Conservation (phyloP, 495 filamentous ascomycete genomes). For the Aspergillus indologenus region DNA sequence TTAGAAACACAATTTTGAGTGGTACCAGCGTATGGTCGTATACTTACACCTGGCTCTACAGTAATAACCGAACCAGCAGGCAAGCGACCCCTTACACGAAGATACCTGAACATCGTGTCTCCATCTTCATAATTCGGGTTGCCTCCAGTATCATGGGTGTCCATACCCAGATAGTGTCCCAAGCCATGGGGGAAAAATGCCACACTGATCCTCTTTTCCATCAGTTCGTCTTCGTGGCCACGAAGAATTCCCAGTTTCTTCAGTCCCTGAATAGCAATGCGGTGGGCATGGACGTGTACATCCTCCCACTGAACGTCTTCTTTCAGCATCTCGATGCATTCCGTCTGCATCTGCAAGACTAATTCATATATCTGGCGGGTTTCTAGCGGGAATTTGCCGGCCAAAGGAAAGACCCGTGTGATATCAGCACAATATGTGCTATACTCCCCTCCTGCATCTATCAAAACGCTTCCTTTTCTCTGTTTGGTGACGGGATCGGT, state of each 20-base stretch:
- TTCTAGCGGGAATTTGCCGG: constrained; percentile 69
- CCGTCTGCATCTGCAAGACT: constrained; percentile 79
- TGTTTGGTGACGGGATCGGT: constrained; percentile 32
- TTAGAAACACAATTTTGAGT: constrained; percentile 11
- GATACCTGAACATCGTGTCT: constrained; percentile 80
- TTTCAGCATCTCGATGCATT: constrained; percentile 69
- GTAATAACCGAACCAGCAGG: constrained; percentile 80
- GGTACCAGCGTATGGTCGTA: neutral
- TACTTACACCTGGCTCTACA: constrained; percentile 78
- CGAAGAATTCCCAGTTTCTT: constrained; percentile 71
- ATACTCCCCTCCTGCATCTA: constrained; percentile 85
- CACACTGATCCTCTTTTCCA: constrained; percentile 69
- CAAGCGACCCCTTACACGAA: constrained; percentile 74
- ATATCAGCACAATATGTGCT: constrained; percentile 82
- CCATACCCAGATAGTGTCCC: constrained; percentile 90
- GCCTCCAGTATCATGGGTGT: constrained; percentile 90
- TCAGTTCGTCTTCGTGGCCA: constrained; percentile 64
- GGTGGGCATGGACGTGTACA: constrained; percentile 74
- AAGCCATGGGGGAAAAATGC: constrained; percentile 93
- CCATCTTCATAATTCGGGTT: constrained; percentile 80
- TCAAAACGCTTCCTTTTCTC: constrained; percentile 68
- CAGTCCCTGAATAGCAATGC: constrained; percentile 76
- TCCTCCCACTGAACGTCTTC: constrained; percentile 82
- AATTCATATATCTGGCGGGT: constrained; percentile 78
- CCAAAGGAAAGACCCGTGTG: constrained; percentile 83